phyloP scores from a whole-genome alignment of 2,329 filamentous ascomycete species.

The Aspergillus oerlinghausenensis region DNA sequence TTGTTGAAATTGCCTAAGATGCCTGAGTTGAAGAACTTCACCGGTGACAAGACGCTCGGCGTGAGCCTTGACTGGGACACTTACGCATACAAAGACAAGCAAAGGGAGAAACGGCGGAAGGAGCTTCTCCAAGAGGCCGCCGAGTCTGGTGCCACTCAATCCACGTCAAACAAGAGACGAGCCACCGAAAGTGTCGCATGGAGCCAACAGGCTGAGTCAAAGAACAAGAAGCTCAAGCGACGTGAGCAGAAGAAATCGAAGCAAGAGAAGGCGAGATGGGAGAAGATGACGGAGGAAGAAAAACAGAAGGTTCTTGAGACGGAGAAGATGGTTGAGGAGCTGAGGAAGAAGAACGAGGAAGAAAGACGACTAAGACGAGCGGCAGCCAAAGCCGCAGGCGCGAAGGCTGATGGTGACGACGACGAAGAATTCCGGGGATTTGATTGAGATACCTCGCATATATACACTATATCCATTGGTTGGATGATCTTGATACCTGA shows the following conservation, averaged over 20 bases:
- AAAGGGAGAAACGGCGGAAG: constrained; percentile 61
- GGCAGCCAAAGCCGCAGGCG: constrained; percentile 15
- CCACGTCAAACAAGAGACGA: constrained; percentile 48
- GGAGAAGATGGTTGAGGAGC: constrained; percentile 58
- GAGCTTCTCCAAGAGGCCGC: constrained; percentile 49
- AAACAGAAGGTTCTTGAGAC: constrained; percentile 60
- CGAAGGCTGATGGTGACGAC: constrained; percentile 9
- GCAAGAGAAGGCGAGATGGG: constrained; percentile 59
- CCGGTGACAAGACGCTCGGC: constrained; percentile 60
- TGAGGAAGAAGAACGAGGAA: constrained; percentile 54
- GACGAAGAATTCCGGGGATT: constrained; percentile 57
- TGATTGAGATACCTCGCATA: constrained; percentile 27
- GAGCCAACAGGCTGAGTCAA: constrained; percentile 66
- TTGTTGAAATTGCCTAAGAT: constrained; percentile 84
- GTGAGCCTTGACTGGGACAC: constrained; percentile 58
- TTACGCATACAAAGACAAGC: constrained; percentile 68
- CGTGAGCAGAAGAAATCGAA: constrained; percentile 62
- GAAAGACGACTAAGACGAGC: constrained; percentile 16
- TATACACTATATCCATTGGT: background rate
- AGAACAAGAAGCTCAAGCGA: constrained; percentile 57
- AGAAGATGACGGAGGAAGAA: constrained; percentile 67
- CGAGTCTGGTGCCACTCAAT: constrained; percentile 32
- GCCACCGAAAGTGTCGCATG: constrained; percentile 63
- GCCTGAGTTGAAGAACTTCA: constrained; percentile 77
- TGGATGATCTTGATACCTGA: background rate